A percentile compares a stretch with the other conserved stretches of the same genome.
These are phyloP conservation scores for Piromyces sp. DNA, from an alignment of 192 early-diverging fungal species.

Conservation along the genomic window DNA sequence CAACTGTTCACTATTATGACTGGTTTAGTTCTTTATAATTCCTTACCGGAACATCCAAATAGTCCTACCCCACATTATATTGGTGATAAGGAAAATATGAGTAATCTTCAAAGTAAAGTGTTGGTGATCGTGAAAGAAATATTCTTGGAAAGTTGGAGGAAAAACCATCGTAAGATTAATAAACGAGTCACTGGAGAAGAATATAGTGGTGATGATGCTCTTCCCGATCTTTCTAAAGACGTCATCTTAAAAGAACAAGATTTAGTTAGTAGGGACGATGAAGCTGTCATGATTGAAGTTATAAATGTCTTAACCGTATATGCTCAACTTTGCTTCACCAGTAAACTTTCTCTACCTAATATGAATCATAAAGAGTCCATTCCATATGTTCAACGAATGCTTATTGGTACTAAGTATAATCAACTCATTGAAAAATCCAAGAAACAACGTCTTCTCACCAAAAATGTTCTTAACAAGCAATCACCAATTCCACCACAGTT, in stretches of 20 bases:
- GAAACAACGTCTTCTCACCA: neutral
- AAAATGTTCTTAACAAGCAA: neutral
- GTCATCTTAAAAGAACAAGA: neutral
- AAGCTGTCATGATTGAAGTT: neutral
- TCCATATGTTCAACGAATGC: neutral
- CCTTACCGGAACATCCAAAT: neutral
- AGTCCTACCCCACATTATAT: neutral
- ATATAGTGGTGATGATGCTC: neutral
- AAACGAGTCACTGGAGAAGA: neutral
- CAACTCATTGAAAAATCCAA: neutral
- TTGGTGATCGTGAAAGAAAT: neutral
- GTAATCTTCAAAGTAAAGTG: neutral
- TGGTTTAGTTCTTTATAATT: neutral
- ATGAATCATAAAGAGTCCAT: neutral
- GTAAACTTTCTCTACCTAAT: neutral
- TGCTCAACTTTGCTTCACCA: neutral
- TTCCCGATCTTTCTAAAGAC: neutral
- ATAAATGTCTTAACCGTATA: neutral
- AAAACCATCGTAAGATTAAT: neutral
- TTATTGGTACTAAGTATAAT: neutral
- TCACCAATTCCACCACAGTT: neutral
- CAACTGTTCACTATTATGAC: neutral
- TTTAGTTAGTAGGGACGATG: neutral
- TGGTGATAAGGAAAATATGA: neutral
- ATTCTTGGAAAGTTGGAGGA: neutral